phyloP scores from a whole-genome alignment of 495 filamentous ascomycete genomes.

The Halenospora varia region DNA sequence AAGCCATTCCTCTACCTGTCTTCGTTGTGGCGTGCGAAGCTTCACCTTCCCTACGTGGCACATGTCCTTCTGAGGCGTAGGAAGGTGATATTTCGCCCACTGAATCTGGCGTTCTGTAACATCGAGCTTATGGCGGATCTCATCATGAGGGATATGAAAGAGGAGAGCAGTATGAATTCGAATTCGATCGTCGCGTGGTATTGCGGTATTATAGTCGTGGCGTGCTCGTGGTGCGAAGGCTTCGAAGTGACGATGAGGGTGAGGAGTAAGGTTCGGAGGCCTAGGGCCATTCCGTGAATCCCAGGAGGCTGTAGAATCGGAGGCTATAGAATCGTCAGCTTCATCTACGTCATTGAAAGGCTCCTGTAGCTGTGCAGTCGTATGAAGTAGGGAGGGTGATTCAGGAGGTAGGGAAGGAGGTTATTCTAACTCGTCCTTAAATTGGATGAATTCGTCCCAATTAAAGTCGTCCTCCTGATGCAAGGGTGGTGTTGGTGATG shows the following conservation, averaged over 20 bases:
- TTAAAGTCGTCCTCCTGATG: neutral
- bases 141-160: neutral
- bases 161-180: neutral
- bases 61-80: neutral
- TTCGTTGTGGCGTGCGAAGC: neutral
- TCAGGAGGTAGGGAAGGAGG: neutral
- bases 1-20: neutral
- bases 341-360: too few relatives aligned
- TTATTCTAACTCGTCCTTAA: neutral
- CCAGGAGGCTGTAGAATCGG: neutral
- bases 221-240: neutral
- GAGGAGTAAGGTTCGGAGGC: neutral
- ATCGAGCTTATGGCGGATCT: neutral
- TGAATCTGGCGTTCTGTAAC: neutral
- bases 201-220: neutral
- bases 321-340: neutral
- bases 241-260: too few relatives aligned
- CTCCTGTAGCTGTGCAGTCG: neutral
- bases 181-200: neutral
- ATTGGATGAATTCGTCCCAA: neutral
- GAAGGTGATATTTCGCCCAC: neutral
- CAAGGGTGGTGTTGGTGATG: neutral
- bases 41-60: neutral
- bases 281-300: neutral
- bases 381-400: neutral